Conservation (phyloP, 495 filamentous ascomycete species). For the Podospora tetraspora region DNA sequence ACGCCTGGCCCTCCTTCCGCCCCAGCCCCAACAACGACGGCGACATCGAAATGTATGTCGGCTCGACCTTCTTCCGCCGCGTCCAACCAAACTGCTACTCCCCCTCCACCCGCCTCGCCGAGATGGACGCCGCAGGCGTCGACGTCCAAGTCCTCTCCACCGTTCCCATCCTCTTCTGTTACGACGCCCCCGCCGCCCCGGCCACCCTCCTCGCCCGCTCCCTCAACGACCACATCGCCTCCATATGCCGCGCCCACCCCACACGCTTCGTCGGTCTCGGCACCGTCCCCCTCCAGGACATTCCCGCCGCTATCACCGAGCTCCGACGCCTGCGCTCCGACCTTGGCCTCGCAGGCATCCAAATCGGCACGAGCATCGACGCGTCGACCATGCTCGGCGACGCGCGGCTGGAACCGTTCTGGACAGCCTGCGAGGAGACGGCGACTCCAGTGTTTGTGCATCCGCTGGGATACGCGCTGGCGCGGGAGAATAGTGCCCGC, state of each 20-base stretch:
- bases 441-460: constrained; percentile 25
- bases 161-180: constrained; percentile 29
- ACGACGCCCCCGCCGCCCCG: constrained; percentile 21
- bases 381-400: constrained; percentile 19
- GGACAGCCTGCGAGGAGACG: constrained; percentile 21
- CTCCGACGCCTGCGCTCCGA: constrained; percentile 41
- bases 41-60: constrained; percentile 30
- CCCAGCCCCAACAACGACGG: constrained; percentile 6
- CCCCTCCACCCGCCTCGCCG: constrained; percentile 16
- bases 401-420: constrained; percentile 19
- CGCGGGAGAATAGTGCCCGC: constrained; percentile 18
- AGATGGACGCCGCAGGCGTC: constrained; percentile 28
- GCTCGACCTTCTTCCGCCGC: constrained; percentile 24
- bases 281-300: constrained; percentile 40
- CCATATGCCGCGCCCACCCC: constrained; percentile 3
- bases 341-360: constrained; percentile 20
- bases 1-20: constrained; percentile 26
- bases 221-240: constrained; percentile 25
- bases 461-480: constrained; percentile 26
- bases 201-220: constrained; percentile 17
- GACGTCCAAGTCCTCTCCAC: constrained; percentile 31
- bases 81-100: constrained; percentile 24
- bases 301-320: constrained; percentile 56
- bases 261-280: constrained; percentile 23
- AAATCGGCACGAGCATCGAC: constrained; percentile 24